These are phyloP conservation scores for Brassica hybrid DNA, from an alignment of 441 rosid species.

Conservation along the genomic window DNA sequence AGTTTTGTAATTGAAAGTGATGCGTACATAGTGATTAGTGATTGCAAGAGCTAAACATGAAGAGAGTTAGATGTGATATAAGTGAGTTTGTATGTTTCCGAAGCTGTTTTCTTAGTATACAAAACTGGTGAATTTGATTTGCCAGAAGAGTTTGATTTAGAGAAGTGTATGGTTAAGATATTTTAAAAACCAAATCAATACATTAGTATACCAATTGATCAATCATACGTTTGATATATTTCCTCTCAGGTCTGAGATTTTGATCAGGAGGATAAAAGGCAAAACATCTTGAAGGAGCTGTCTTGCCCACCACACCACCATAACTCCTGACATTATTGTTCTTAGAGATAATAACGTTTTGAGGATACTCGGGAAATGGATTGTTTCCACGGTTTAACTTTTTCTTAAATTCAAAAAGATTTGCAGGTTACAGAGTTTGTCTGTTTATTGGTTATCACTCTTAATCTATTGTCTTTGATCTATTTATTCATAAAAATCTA, in stretches of 20 bases:
- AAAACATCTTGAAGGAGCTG: conserved; percentile 19
- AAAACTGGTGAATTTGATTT: not conserved
- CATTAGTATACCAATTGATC: not conserved
- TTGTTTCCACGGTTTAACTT: conserved; percentile 9
- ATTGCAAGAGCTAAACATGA: not conserved
- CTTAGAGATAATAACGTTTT: not conserved
- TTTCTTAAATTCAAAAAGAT: conserved; percentile 1
- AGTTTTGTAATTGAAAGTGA: no score
- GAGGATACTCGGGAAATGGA: not conserved
- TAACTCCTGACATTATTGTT: conserved; percentile 21
- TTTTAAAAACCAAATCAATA: not conserved
- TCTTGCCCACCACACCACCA: conserved; percentile 21
- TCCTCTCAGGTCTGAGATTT: conserved; percentile 28
- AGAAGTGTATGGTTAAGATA: not conserved
- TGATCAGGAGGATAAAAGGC: conserved; percentile 5
- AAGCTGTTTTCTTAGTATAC: not conserved
- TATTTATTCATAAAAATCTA: not conserved
- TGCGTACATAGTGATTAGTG: not conserved
- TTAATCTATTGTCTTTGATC: conserved; percentile 1
- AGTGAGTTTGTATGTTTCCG: not conserved
- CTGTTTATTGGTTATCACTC: conserved; percentile 14
- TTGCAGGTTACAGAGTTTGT: not conserved
- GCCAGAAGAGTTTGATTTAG: not conserved
- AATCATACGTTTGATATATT: conserved; percentile 17
- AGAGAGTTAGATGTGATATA: not conserved